Evolutionary conservation across 2,329 filamentous ascomycete species (phyloP).

Genomic region (Chaetomium sp.): DNA sequence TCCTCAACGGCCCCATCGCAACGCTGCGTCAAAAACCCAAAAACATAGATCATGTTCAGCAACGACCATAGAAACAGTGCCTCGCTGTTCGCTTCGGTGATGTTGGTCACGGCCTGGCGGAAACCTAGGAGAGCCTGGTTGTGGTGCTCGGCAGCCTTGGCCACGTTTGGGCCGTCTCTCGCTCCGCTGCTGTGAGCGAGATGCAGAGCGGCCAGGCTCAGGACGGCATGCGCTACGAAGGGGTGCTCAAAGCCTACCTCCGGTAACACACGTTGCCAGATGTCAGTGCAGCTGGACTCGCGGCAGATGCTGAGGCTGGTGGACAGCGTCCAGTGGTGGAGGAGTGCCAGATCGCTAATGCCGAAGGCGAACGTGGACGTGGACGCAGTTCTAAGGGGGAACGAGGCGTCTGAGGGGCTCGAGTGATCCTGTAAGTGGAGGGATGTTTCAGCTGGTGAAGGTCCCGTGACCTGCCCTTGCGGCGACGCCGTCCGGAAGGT

Average conservation of each 20-base stretch:
- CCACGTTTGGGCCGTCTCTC: neutral
- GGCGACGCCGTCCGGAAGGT: too few relatives aligned
- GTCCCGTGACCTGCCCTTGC: neutral
- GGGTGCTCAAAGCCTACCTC: constrained; percentile 13
- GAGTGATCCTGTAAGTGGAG: neutral
- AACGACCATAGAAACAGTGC: constrained; percentile 12
- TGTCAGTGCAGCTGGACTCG: constrained; percentile 5
- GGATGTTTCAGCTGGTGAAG: neutral
- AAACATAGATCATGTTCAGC: constrained; percentile 15
- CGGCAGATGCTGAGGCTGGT: constrained; percentile 16
- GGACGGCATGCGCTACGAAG: constrained; percentile 12
- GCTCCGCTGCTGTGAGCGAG: neutral
- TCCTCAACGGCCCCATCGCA: too few relatives aligned
- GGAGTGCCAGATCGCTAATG: constrained; percentile 7
- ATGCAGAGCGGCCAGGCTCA: constrained; percentile 17
- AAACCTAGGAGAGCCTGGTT: constrained; percentile 8
- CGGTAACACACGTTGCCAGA: constrained; percentile 13
- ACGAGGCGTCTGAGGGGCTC: neutral
- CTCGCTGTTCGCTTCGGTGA: constrained; percentile 8
- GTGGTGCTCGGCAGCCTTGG: constrained; percentile 9
- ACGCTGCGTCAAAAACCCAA: constrained; percentile 3
- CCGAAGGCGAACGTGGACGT: neutral
- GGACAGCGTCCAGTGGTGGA: constrained; percentile 12
- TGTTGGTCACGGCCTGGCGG: constrained; percentile 11
- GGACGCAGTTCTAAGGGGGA: too few relatives aligned